Conservation (phyloP, 108 stramenopile species). For the Cylindrotheca fusiformis region DNA sequence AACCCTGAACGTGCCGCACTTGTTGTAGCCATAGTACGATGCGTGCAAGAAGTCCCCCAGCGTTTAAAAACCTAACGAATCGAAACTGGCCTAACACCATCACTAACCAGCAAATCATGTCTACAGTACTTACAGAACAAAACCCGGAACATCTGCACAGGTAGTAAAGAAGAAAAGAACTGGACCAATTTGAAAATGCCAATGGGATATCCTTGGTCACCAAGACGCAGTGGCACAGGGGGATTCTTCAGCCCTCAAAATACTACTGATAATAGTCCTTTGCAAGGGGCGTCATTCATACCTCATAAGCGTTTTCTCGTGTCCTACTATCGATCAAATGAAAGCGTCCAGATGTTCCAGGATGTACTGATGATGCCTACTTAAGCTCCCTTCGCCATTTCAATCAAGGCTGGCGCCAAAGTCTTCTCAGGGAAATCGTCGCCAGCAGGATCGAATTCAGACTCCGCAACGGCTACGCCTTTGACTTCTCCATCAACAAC, state of each 20-base stretch:
- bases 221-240: slow-evolving; percentile 11
- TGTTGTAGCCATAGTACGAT: too few relatives aligned
- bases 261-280: not conserved
- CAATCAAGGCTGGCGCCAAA: slow-evolving; percentile 42
- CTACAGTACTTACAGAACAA: too few relatives aligned
- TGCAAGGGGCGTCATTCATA: slow-evolving; percentile 13
- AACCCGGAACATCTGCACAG: too few relatives aligned
- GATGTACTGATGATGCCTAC: too few relatives aligned
- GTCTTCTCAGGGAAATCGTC: slow-evolving; percentile 46
- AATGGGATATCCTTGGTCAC: slow-evolving; percentile 6
- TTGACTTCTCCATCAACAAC: slow-evolving; percentile 64
- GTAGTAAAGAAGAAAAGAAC: too few relatives aligned
- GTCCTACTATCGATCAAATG: slow-evolving; percentile 5
- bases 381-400: slow-evolving; percentile 36
- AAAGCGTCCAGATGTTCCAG: not conserved
- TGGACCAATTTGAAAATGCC: too few relatives aligned
- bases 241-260: slow-evolving; percentile 8
- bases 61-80: too few relatives aligned
- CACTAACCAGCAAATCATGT: too few relatives aligned
- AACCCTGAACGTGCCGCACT: too few relatives aligned
- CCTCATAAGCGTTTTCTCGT: slow-evolving; percentile 7
- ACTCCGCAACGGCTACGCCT: slow-evolving; percentile 54
- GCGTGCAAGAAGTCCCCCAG: too few relatives aligned
- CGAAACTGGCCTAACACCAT: too few relatives aligned
- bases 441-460: slow-evolving; percentile 67